Conservation (phyloP, 192 early-diverging fungal genomes). For the Coemansia reversa region DNA sequence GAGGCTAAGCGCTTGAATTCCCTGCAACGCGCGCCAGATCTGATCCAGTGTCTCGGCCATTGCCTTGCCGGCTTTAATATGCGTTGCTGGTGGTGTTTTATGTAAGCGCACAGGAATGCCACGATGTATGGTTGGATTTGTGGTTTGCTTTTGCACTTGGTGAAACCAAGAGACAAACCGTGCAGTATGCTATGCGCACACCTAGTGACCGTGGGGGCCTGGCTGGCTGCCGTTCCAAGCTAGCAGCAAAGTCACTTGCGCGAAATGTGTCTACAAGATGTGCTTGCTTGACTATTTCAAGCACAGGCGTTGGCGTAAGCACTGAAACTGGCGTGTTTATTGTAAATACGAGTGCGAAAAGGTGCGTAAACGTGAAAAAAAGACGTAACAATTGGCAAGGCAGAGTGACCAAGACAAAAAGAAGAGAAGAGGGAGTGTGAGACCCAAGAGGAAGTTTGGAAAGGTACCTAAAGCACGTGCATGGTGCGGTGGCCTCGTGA, state of each 20-base stretch:
- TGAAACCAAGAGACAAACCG: neutral
- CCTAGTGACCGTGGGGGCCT: neutral
- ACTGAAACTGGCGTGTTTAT: neutral
- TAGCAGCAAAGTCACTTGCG: neutral
- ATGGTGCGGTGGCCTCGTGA: neutral
- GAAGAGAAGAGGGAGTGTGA: too few relatives aligned
- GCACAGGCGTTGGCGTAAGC: too few relatives aligned
- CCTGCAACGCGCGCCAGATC: constrained; percentile 28
- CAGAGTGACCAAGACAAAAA: neutral
- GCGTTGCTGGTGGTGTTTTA: neutral
- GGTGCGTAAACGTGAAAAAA: neutral
- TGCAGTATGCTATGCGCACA: neutral
- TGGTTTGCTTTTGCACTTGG: neutral
- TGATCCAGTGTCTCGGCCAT: constrained; percentile 52
- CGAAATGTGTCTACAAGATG: neutral
- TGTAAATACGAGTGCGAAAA: neutral
- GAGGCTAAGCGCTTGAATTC: constrained; percentile 26
- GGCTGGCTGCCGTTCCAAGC: neutral
- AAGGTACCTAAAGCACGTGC: neutral
- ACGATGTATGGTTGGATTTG: neutral
- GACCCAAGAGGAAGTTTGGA: neutral
- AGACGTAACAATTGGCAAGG: neutral
- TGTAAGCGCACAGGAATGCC: neutral
- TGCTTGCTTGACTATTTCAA: neutral
- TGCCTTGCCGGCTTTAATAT: neutral